Evolutionary conservation across 805 yeast species (phyloP).

Genomic region (Wickerhamomyces chambardii): DNA sequence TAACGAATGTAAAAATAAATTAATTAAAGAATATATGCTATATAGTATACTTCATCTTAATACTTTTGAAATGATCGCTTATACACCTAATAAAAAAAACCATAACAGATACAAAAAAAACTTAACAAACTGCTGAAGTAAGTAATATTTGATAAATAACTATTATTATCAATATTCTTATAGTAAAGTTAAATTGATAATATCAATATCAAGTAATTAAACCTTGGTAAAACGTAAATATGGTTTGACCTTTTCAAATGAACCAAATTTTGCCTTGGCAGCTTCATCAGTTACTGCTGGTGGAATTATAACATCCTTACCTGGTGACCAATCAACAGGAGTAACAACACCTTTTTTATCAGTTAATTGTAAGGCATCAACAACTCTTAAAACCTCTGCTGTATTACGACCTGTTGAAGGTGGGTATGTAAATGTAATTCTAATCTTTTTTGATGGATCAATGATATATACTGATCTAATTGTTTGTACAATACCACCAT

Average conservation of each 20-base stretch:
- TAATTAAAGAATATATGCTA: no score
- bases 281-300: constrained; percentile 75
- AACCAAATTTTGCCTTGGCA: constrained; percentile 77
- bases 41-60: no score
- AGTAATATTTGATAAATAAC: no score
- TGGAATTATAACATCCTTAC: constrained; percentile 89
- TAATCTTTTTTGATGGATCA: constrained; percentile 84
- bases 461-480: constrained; percentile 89
- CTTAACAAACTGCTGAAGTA: no score
- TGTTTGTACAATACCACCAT: constrained; percentile 71
- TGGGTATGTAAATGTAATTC: constrained; percentile 83
- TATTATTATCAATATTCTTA: no score
- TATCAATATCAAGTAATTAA: constrained; percentile 2
- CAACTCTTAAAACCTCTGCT: constrained; percentile 82
- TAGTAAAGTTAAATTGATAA: no score
- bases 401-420: constrained; percentile 94
- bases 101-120: no score
- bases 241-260: constrained; percentile 81
- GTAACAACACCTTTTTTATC: constrained; percentile 82
- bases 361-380: constrained; percentile 81
- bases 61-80: no score
- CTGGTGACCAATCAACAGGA: constrained; percentile 86
- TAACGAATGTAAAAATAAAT: no score
- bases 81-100: no score
- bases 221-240: constrained; percentile 69